These are phyloP conservation scores for Podospora pseudoanserina DNA, from an alignment of 495 filamentous ascomycete genomes.

Conservation along the genomic window DNA sequence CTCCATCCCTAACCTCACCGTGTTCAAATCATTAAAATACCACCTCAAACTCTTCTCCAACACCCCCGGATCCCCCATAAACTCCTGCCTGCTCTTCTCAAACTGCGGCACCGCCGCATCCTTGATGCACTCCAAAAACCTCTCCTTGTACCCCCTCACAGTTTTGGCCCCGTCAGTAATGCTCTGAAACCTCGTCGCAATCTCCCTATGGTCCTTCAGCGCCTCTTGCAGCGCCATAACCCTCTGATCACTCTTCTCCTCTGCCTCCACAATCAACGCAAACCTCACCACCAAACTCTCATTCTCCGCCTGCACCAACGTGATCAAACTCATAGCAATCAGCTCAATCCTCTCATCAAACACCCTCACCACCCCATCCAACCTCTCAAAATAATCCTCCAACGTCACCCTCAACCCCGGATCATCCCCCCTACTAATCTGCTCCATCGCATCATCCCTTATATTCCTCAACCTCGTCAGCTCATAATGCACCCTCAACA, in stretches of 20 bases:
- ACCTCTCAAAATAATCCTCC: slow-evolving; percentile 79
- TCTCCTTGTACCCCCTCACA: slow-evolving; percentile 94
- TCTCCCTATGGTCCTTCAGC: slow-evolving; percentile 88
- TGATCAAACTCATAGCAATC: slow-evolving; percentile 85
- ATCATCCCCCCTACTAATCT: slow-evolving; percentile 74
- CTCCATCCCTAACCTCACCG: slow-evolving; percentile 80
- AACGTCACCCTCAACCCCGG: slow-evolving; percentile 71
- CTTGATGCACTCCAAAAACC: slow-evolving; percentile 78
- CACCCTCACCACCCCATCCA: slow-evolving; percentile 84
- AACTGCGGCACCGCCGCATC: slow-evolving; percentile 70
- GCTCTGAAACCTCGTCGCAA: slow-evolving; percentile 87
- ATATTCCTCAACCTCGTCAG: slow-evolving; percentile 90
- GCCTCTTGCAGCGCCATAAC: slow-evolving; percentile 89
- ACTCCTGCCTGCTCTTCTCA: slow-evolving; percentile 65
- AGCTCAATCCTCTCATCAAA: slow-evolving; percentile 93
- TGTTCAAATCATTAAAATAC: slow-evolving; percentile 96
- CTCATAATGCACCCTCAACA: slow-evolving; percentile 83
- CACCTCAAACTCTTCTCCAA: slow-evolving; percentile 83
- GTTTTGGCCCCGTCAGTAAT: slow-evolving; percentile 89
- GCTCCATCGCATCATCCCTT: slow-evolving; percentile 91
- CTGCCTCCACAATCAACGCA: slow-evolving; percentile 87
- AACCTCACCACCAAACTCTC: slow-evolving; percentile 83
- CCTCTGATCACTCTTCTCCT: slow-evolving; percentile 91
- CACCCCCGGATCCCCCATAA: slow-evolving; percentile 74
- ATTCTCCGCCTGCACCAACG: slow-evolving; percentile 77